Base-by-base conservation (phyloP, 306 rosid genomes). In the Prunus mira region DNA sequence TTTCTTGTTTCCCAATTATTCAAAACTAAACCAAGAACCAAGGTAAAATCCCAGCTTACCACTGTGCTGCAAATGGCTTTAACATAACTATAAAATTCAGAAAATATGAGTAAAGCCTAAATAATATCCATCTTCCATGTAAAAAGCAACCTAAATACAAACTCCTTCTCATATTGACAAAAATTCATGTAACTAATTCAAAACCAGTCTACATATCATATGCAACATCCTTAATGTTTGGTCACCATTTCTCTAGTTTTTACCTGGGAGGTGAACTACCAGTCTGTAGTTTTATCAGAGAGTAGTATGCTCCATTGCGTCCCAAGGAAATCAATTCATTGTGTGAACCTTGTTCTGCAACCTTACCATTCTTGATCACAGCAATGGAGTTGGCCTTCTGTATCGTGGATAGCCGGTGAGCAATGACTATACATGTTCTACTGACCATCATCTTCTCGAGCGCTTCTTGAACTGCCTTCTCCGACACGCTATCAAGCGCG, bases 401-500 rank as follows among this genome's bases (percentile, higher is more conserved):
- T 60, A 91, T 88, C 15, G 95, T 93, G 0, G 93, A 93, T 34
- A 93, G 83, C 64, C 88, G 78, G 72, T 93, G 98, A 77, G 97
- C 97, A 32, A 91, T 85, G 78, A 90, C 89, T 18, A 93, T 81
- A 67, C 98, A 89, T 69, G 95, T 91, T 82, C 95, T 88, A 34
- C 84, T 90, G 55, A 82, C 86, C 91, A 84, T 90, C 88, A 91
- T 89, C 79, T 91, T 93, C 77, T 93, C 95, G 19, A 93, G 86
- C 34, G 97, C 93, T 74, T 87, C 97, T 81, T 92, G 88, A 68
- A 84, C 90, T 30, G 86, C 77, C 12, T 84, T 86, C 81, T 90
- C 97, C 15, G 99, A 92, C 41, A 85, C 89, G 63, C 97, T 92
- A 50, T 95, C 98, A 57, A 92, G 96, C 76, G 97, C 98, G 81